Evolutionary conservation across 2,329 filamentous ascomycete species (phyloP), one percentile per base, ranked within the genome.

Genomic region (Trichoderma gracile): DNA sequence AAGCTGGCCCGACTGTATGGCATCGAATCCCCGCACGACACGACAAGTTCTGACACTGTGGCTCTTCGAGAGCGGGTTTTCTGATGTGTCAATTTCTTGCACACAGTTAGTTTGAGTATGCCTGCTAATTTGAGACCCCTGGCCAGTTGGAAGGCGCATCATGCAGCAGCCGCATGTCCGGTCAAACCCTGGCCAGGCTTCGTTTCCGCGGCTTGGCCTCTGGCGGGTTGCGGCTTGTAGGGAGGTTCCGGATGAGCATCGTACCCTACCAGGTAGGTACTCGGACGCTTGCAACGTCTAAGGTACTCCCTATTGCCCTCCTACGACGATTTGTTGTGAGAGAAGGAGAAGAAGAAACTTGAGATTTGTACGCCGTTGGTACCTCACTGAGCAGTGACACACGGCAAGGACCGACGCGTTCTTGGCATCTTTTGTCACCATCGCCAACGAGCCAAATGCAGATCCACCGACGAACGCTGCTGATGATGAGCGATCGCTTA

Each of bases 1-100:
- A 60, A 65, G 55, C 63, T 54, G 63, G 67, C 65, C 68, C 68
- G 66, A 69, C 68, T 68, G 57, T 61, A 43, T 65, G 68, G 68
- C 63, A 43, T 65, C 63, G 33, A 42, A 43, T 30, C 63, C 63
- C 63, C 63, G 56, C 63, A 65, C 63, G 30, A 49, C 42, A 42
- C 42, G 49, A 54, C 47, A 23, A 17, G 21, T 43, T 65, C 21
- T 64, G 38, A 59, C 62, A 64, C 63, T 65, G 55, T 65, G 42
- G 43, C 47, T 30, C 49, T 38, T 33, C 23, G 59, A 17, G 33
- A 53, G 53, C 61, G 43, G 30, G 33, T 52, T 64, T 61, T 66
- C 62, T 66, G 56, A 65, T 66, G 38, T 62, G 62, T 62, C 62
- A 65, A 62, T 53, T 66, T 66, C 56, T 65, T 33, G 33, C 12